These are phyloP conservation scores for Prunus kanzakura DNA, from an alignment of 306 rosid species.

Conservation along the genomic window DNA sequence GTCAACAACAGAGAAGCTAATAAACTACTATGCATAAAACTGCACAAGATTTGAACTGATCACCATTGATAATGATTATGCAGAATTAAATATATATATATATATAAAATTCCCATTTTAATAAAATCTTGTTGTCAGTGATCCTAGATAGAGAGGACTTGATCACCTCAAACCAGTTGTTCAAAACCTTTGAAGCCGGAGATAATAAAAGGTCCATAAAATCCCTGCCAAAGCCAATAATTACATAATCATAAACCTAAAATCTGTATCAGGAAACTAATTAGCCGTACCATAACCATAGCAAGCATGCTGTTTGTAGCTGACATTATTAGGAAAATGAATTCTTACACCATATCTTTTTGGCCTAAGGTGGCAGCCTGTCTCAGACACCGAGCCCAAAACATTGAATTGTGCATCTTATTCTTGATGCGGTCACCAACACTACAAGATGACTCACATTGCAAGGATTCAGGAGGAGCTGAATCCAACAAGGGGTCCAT, in stretches of 20 bases:
- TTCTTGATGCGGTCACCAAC: slow-evolving; percentile 58
- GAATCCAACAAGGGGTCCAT: slow-evolving; percentile 86
- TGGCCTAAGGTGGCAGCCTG: slow-evolving; percentile 69
- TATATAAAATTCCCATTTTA: neutral
- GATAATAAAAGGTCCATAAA: slow-evolving; percentile 86
- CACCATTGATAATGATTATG: neutral
- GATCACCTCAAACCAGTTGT: slow-evolving; percentile 87
- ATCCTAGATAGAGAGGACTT: neutral
- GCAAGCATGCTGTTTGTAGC: neutral
- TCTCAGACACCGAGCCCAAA: slow-evolving; percentile 69
- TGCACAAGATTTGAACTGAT: neutral
- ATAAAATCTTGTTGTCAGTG: neutral
- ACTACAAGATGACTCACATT: slow-evolving; percentile 34
- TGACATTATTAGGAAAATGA: neutral
- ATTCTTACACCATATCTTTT: slow-evolving; percentile 82
- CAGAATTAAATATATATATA: neutral
- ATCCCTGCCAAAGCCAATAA: slow-evolving; percentile 54
- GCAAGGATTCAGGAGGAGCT: slow-evolving; percentile 74
- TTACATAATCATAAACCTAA: neutral
- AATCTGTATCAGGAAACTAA: neutral
- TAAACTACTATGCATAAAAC: slow-evolving; percentile 1
- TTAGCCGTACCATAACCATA: neutral
- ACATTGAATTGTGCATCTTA: slow-evolving; percentile 68
- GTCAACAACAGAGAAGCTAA: slow-evolving; percentile 19
- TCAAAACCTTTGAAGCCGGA: slow-evolving; percentile 88